Evolutionary conservation across 1,284 basidiomycete species (phyloP).

Genomic region (Flammula alnicola): DNA sequence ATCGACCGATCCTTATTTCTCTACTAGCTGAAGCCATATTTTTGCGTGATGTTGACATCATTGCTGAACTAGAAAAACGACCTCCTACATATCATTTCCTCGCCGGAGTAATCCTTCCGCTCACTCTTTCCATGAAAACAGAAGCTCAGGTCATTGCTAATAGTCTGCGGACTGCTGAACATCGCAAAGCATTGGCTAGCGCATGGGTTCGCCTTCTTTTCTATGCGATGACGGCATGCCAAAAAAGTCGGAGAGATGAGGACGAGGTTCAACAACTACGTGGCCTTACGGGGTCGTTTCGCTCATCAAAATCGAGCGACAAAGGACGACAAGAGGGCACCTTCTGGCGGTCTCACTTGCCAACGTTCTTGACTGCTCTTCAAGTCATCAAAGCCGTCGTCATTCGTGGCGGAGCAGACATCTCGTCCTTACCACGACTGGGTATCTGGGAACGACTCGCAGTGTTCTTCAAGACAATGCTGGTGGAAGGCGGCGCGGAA

Average conservation of each 20-base stretch:
- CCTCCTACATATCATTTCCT: constrained; percentile 62
- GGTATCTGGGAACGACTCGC: constrained; percentile 68
- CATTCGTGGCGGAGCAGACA: constrained; percentile 63
- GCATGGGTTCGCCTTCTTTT: constrained; percentile 72
- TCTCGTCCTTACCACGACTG: constrained; percentile 52
- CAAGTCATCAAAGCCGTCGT: constrained; percentile 75
- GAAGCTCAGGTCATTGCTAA: constrained; percentile 48
- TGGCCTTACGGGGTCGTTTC: constrained; percentile 21
- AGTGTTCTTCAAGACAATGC: constrained; percentile 48
- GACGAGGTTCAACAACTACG: constrained; percentile 14
- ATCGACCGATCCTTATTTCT: constrained; percentile 54
- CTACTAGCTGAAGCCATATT: constrained; percentile 59
- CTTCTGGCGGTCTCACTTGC: constrained; percentile 41
- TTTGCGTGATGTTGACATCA: constrained; percentile 58
- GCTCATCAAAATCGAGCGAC: constrained; percentile 44
- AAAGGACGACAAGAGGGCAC: constrained; percentile 22
- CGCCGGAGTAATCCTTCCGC: constrained; percentile 63
- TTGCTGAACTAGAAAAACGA: constrained; percentile 61
- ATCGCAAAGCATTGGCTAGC: constrained; percentile 47
- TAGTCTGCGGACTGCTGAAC: constrained; percentile 48
- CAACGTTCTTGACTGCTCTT: constrained; percentile 57
- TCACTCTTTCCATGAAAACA: constrained; percentile 60
- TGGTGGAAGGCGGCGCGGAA: constrained; percentile 62
- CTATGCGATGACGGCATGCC: constrained; percentile 58
- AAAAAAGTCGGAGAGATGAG: constrained; percentile 31